Evolutionary conservation across 345 rosid genomes (phyloP), one percentile per base, ranked within the genome.

Genomic region (Erysimum cheiranthoides): DNA sequence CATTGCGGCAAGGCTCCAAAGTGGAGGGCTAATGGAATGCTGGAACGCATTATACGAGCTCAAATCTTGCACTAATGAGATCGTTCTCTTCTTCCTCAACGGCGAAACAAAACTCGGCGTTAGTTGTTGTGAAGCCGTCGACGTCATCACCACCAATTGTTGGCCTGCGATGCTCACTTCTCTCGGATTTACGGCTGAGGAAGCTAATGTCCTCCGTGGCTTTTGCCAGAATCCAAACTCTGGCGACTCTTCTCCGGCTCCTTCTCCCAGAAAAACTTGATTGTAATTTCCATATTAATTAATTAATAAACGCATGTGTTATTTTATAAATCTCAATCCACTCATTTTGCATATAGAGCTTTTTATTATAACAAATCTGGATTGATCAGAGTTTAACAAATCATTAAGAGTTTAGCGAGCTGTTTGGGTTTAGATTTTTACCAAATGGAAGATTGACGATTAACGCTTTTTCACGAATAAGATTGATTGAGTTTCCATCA

Each of bases 141-240:
- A 80, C 2, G 60, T 83, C 16, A 85, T 91, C 1, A 87, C 87
- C 0, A 83, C 67, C 7, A 71, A 81, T 18, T 93, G 97, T 71
- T 93, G 97, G 98, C 98, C 97, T 1, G 79, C 90, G 0, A 88
- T 93, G 97, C 88, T 91, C 17, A 81, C 86, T 43, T 87, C 97
- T 30, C 81, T 87, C 3, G 92, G 97, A 0, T 88, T 91, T 73
- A 85, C 91, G 0, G 32, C 82, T 0, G 85, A 85, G 59, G 90
- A 91, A 80, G 84, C 87, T 32, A 83, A 79, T 38, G 73, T 90
- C 34, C 86, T 93, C 4, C 74, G 79, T 36, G 89, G 87, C 27
- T 93, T 85, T 51, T 91, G 97, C 25, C 72, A 56, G 31, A 60
- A 65, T 71, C 77, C 80, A 27, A 58, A 57, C 51, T 66, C 80